Base-by-base conservation (phyloP, 495 filamentous ascomycete species). In the Aspergillus avenaceus region DNA sequence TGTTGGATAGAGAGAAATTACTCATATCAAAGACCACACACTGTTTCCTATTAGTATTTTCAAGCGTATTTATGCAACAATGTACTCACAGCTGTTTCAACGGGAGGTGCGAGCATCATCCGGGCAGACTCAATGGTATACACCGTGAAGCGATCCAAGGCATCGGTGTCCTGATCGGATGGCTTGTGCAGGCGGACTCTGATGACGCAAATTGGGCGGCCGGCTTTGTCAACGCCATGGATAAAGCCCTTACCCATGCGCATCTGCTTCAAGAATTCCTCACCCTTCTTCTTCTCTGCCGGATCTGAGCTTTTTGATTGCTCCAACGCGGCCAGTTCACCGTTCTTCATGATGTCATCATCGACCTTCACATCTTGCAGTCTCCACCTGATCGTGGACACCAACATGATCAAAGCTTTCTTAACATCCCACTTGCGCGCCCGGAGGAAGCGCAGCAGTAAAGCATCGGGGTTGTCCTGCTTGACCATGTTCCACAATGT, bases 401-500 rank as follows among this genome's bases (percentile, higher is more conserved):
- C 80, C 65, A 96, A 64, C 93, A 98, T 98, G 51, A 97, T 79
- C 12, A 98, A 75, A 14, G 93, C 92, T 58, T 88, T 90, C 40
- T 96, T 86, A 24, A 95, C 82, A 62, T 98, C 88, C 93, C 93
- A 98, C 69, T 97, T 98, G 28, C 93, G 80, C 8, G 93, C 93
- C 32, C 93, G 80, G 48, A 98, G 73, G 69, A 97, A 98, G 23
- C 93, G 84, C 45, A 98, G 73, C 11, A 96, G 74, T 22, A 98
- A 75, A 7, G 80, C 84, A 65, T 98, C 93, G 2, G 93, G 93
- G 65, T 97, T 79, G 63, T 98, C 95, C 56, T 90, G 86, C 73
- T 97, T 97, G 27, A 92, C 83, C 93, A 98, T 96, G 50, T 75
- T 80, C 93, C 93, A 98, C 68, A 97, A 90, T 2, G 90, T 84